phyloP scores from a whole-genome alignment of 495 filamentous ascomycete genomes.

The Poronia punctata region DNA sequence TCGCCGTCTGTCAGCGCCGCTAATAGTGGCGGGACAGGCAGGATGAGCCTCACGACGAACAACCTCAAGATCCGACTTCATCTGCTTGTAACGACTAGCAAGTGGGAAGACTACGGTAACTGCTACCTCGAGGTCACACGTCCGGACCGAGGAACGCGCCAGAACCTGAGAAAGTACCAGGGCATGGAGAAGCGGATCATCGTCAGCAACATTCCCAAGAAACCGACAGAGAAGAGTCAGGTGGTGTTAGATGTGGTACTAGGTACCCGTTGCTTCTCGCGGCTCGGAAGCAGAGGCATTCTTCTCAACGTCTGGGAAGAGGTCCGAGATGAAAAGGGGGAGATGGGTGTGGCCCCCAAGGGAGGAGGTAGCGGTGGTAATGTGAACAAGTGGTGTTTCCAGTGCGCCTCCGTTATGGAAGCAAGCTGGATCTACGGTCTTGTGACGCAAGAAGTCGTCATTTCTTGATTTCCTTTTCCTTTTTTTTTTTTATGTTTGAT shows the following conservation, averaged over 20 bases:
- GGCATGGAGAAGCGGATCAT: constrained; percentile 78
- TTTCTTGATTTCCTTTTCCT: constrained; percentile 28
- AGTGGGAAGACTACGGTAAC: constrained; percentile 87
- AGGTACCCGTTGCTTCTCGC: constrained; percentile 74
- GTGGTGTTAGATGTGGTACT: constrained; percentile 78
- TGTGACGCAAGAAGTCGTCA: constrained; percentile 37
- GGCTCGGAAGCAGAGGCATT: constrained; percentile 75
- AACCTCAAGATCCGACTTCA: constrained; percentile 82
- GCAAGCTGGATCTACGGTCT: constrained; percentile 40
- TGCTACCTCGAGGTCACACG: constrained; percentile 76
- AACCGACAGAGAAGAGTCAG: constrained; percentile 57
- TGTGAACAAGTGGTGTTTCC: constrained; percentile 77
- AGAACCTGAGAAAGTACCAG: constrained; percentile 43
- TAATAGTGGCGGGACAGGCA: constrained; percentile 52
- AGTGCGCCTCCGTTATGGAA: constrained; percentile 43
- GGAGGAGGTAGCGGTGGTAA: constrained; percentile 67
- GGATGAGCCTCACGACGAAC: constrained; percentile 61
- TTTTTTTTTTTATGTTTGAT: constrained; percentile 4
- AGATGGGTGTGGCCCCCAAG: constrained; percentile 56
- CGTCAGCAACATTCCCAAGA: constrained; percentile 46
- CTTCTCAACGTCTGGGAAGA: constrained; percentile 84
- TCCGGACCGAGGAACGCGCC: constrained; percentile 49
- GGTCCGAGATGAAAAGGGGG: constrained; percentile 59
- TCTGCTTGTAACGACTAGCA: constrained; percentile 62
- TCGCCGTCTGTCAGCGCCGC: constrained; percentile 48